Evolutionary conservation across 352 stramenopile species (phyloP).

Genomic region (Globisporangium nagaii): DNA sequence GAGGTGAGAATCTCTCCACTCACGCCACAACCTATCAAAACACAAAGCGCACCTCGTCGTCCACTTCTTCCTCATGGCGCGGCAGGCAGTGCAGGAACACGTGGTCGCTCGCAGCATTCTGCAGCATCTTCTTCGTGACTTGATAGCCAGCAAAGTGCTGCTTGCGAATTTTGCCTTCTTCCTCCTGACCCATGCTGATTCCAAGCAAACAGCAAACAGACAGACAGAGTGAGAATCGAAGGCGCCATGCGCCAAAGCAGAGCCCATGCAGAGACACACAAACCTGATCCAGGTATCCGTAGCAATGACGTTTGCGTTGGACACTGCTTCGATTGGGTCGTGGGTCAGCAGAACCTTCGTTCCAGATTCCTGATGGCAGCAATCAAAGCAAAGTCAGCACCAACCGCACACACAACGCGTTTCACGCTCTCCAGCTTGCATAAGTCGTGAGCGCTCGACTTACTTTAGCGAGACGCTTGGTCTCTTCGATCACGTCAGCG

Average conservation of each 20-base stretch:
- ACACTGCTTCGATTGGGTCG: constrained; percentile 92
- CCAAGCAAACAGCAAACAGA: background rate
- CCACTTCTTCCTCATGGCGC: constrained; percentile 95
- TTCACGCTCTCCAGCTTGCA: too few species aligned
- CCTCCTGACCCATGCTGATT: constrained; percentile 89
- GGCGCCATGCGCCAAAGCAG: too few species aligned
- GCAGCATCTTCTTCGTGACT: constrained; percentile 90
- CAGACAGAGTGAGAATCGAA: too few species aligned
- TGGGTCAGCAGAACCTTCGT: constrained; percentile 80
- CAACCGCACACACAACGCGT: background rate
- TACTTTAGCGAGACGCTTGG: constrained; percentile 75
- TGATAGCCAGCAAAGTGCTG: constrained; percentile 95
- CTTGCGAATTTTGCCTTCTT: constrained; percentile 91
- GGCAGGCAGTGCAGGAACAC: constrained; percentile 98
- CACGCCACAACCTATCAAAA: too few species aligned
- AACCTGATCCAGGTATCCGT: constrained; percentile 96
- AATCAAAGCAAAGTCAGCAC: background rate
- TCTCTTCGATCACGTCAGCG: constrained; percentile 86
- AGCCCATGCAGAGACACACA: background rate
- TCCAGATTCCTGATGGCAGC: constrained; percentile 30
- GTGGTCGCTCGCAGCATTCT: constrained; percentile 84
- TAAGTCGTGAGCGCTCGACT: background rate
- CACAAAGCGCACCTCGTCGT: constrained; percentile 86
- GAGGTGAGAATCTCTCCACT: background rate
- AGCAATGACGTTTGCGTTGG: constrained; percentile 92